Conservation (phyloP, 1,139 yeast species). For the Pichia sp. region DNA sequence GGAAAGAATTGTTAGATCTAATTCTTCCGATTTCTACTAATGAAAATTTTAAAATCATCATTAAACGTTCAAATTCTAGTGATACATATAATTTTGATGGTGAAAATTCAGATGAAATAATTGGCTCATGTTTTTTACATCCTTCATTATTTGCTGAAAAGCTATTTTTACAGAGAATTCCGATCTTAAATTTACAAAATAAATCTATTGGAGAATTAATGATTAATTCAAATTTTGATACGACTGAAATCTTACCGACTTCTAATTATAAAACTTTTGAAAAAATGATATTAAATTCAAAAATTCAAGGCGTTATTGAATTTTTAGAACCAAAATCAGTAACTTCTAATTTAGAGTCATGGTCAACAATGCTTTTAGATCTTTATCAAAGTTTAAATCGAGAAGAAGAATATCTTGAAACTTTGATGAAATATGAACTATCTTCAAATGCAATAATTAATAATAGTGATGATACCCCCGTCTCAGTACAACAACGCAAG, state of each 20-base stretch:
- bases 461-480: constrained; percentile 7
- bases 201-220: constrained; percentile 52
- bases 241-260: constrained; percentile 57
- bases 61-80: constrained; percentile 34
- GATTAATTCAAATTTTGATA: constrained; percentile 47
- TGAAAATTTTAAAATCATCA: constrained; percentile 45
- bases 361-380: constrained; percentile 52
- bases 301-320: constrained; percentile 44
- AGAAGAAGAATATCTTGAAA: constrained; percentile 65
- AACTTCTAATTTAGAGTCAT: constrained; percentile 46
- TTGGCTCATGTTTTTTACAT: constrained; percentile 52
- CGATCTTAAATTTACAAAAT: constrained; percentile 26
- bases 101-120: constrained; percentile 17
- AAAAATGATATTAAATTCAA: constrained; percentile 46
- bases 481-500: constrained; percentile 34
- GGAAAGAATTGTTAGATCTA: constrained; percentile 63
- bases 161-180: constrained; percentile 24
- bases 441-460: constrained; percentile 25
- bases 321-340: constrained; percentile 35
- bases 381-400: constrained; percentile 57
- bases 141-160: constrained; percentile 42
- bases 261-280: constrained; percentile 55
- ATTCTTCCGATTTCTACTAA: constrained; percentile 49
- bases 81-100: constrained; percentile 28
- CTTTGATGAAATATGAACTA: constrained; percentile 62